Percentiles rank a stretch among this genome's conserved stretches.
These are phyloP conservation scores for Gracilaria gracilis DNA, from an alignment of 23 red algal genomes.

Conservation along the genomic window DNA sequence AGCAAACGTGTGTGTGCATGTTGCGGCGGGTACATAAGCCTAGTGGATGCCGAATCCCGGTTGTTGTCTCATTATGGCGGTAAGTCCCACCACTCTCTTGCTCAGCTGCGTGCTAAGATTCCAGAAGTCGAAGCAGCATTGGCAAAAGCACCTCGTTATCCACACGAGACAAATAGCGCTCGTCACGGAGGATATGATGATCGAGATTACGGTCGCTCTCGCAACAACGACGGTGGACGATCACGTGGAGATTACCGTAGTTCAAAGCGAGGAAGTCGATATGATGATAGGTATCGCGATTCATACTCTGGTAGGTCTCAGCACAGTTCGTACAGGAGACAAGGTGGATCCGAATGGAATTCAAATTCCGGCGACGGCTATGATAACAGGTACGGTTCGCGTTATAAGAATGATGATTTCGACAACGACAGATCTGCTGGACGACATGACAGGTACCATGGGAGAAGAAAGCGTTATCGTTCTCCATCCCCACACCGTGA, in stretches of 20 bases:
- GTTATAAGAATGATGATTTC: constrained; percentile 28
- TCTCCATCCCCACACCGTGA: constrained; percentile 41
- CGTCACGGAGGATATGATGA: not conserved
- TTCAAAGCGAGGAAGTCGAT: constrained; percentile 16
- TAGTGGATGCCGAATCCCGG: constrained; percentile 69
- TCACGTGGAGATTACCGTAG: constrained; percentile 27
- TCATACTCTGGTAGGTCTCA: not conserved
- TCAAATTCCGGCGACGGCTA: constrained; percentile 2
- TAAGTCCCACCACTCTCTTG: constrained; percentile 73
- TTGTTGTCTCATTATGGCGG: constrained; percentile 69
- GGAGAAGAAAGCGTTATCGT: constrained; percentile 47
- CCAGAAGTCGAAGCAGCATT: constrained; percentile 42
- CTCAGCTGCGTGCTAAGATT: constrained; percentile 56
- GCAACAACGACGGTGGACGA: constrained; percentile 26
- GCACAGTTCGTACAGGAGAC: constrained; percentile 6
- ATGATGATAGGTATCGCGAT: constrained; percentile 22
- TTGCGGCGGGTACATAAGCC: constrained; percentile 69
- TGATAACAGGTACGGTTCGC: constrained; percentile 33
- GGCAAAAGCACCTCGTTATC: constrained; percentile 2
- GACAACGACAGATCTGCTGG: constrained; percentile 9
- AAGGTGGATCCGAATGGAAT: not conserved
- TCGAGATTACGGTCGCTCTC: constrained; percentile 8
- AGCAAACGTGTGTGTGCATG: constrained; percentile 71
- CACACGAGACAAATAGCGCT: not conserved
- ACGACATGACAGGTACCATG: constrained; percentile 26